Base-by-base conservation (phyloP, 2,329 filamentous ascomycete genomes). In the Aureobasidium pullulans region DNA sequence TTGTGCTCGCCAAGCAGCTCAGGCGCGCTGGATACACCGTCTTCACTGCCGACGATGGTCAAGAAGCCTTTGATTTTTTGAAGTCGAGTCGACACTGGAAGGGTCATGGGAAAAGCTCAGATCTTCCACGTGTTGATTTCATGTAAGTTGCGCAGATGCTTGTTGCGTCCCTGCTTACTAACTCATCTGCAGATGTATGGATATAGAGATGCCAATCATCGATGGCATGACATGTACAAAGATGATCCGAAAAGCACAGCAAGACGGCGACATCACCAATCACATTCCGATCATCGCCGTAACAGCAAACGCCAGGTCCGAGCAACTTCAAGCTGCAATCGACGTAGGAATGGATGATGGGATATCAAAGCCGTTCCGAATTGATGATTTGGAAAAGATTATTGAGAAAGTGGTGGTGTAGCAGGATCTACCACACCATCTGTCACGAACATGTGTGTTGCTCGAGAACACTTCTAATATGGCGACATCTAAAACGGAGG, bases 121-220 rank as follows among this genome's bases (percentile, higher is more conserved):
- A 2, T 3, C 13, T 8, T 36, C 54, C n/a, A 57, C 15, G 32
- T 6, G 37, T 32, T 1, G 15, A 53, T 11, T 28, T 53, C 13
- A 29, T 53, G 13, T 42, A 16, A 49, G n/a, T n/a, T n/a, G n/a
- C n/a, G n/a, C n/a, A n/a, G n/a, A n/a, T n/a, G n/a, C n/a, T n/a
- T n/a, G n/a, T n/a, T n/a, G n/a, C n/a, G n/a, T n/a, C n/a, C n/a
- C n/a, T n/a, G n/a, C n/a, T n/a, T n/a, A n/a, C n/a, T n/a, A n/a
- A n/a, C n/a, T n/a, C n/a, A n/a, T n/a, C n/a, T n/a, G n/a, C n/a
- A n/a, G 34, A 29, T 32, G 36, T 15, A 60, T 60, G 59, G 59
- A 60, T 11, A 32, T 63, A 36, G 87, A 90, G 67, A 90, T 90
- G 87, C 87, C 87, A 0, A 79, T 89, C 42, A 89, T 90, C 87